Percentiles rank a stretch among this genome's conserved stretches.
phyloP scores from a whole-genome alignment of 1,284 basidiomycete genomes.

The Leccinum subrobustum region DNA sequence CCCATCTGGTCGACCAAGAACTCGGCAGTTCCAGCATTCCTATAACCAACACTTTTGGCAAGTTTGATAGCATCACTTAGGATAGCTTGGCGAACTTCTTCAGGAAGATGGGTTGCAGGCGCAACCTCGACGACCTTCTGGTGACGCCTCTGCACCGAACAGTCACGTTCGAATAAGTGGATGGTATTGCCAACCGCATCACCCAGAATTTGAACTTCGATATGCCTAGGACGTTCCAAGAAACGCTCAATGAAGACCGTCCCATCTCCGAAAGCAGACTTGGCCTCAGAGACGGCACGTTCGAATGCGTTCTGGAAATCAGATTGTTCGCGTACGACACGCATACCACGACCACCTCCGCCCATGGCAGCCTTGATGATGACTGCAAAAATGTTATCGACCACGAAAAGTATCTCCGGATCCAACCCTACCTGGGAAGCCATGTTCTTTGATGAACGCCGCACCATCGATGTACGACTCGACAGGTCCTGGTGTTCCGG shows the following conservation, averaged over 20 bases:
- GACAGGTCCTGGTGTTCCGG: slow-evolving; percentile 95
- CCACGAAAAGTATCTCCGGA: slow-evolving; percentile 1
- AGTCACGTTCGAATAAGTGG: slow-evolving; percentile 97
- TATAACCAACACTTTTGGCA: slow-evolving; percentile 89
- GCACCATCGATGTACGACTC: slow-evolving; percentile 80
- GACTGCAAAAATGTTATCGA: slow-evolving; percentile 43
- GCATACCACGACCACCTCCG: slow-evolving; percentile 98
- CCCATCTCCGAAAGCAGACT: slow-evolving; percentile 95
- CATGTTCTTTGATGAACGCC: slow-evolving; percentile 90
- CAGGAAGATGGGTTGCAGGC: slow-evolving; percentile 91
- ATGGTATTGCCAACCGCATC: slow-evolving; percentile 92
- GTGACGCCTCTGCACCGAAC: slow-evolving; percentile 96
- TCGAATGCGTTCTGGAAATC: slow-evolving; percentile 91
- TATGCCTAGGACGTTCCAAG: slow-evolving; percentile 94
- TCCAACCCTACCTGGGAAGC: slow-evolving; percentile 78
- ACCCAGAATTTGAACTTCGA: slow-evolving; percentile 95
- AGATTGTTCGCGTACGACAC: slow-evolving; percentile 91
- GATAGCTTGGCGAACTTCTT: slow-evolving; percentile 88
- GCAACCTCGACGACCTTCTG: slow-evolving; percentile 99
- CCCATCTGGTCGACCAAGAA: slow-evolving; percentile 96
- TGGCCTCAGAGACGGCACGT: slow-evolving; percentile 94
- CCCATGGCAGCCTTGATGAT: slow-evolving; percentile 99
- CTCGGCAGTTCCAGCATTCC: slow-evolving; percentile 96
- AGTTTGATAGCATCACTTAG: slow-evolving; percentile 92
- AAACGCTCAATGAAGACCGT: slow-evolving; percentile 99